Conservation (phyloP, 176 grass and related monocot genomes). For the Otatea glauca region DNA sequence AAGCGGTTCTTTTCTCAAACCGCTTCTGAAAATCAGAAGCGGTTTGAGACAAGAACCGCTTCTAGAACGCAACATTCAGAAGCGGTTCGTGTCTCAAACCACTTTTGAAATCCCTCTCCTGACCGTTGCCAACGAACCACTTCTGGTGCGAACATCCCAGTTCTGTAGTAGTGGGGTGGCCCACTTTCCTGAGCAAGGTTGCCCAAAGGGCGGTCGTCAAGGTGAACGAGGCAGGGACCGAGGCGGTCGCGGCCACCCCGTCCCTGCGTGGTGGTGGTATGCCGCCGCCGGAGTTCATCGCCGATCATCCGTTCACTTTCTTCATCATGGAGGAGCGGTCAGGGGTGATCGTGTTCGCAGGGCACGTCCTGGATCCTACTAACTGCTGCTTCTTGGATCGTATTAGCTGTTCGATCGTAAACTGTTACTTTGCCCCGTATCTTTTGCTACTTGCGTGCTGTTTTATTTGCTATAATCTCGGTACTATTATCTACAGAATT, state of each 20-base stretch:
- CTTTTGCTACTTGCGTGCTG: background rate
- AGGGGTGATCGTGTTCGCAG: slow-evolving; percentile 12
- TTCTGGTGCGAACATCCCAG: too few relatives aligned
- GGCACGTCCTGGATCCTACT: slow-evolving; percentile 32
- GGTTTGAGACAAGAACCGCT: too few relatives aligned
- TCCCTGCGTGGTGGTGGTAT: rapidly evolving
- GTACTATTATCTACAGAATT: background rate
- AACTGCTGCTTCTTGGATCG: background rate
- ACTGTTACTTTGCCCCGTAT: background rate
- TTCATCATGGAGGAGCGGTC: slow-evolving; percentile 41
- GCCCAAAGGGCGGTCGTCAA: slow-evolving; percentile 20
- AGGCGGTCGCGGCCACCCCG: background rate
- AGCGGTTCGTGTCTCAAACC: too few relatives aligned
- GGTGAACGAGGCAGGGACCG: slow-evolving; percentile 21
- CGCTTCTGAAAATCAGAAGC: too few relatives aligned
- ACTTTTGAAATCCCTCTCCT: too few relatives aligned
- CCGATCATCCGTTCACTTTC: slow-evolving; percentile 44
- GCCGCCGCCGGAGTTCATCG: background rate
- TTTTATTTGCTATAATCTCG: background rate
- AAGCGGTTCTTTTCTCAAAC: too few relatives aligned
- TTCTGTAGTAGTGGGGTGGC: too few relatives aligned
- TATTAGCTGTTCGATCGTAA: background rate
- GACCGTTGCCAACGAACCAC: too few relatives aligned
- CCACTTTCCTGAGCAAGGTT: slow-evolving; percentile 24
- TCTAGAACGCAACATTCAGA: too few relatives aligned